A percentile compares a stretch with the other conserved stretches of the same genome.
These are phyloP conservation scores for Stevia rebaudiana DNA, from an alignment of 140 eudicot genomes.

Conservation along the genomic window DNA sequence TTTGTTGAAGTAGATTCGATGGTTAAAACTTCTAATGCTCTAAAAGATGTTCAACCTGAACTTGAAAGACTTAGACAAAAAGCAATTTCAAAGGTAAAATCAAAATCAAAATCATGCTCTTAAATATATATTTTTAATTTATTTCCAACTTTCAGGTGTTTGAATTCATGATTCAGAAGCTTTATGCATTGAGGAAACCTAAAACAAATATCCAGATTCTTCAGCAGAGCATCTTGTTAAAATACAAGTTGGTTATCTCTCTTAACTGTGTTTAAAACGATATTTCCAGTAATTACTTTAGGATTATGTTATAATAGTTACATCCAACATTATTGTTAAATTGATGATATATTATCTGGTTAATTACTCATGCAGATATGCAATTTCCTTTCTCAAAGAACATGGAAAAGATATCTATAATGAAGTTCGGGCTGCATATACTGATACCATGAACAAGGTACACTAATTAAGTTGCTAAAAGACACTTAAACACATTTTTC, in stretches of 20 bases:
- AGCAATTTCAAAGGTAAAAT: constrained; percentile 76
- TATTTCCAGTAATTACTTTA: not conserved
- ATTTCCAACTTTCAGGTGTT: constrained; percentile 51
- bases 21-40: constrained; percentile 89
- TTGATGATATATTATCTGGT: not conserved
- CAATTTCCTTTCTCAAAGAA: constrained; percentile 77
- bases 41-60: constrained; percentile 95
- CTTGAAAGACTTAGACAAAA: constrained; percentile 91
- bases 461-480: constrained; percentile 3
- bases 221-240: constrained; percentile 90
- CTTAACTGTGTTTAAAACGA: constrained; percentile 1
- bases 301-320: not conserved
- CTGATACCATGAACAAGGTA: constrained; percentile 98
- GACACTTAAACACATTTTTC: no score
- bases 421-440: constrained; percentile 91
- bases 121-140: not conserved
- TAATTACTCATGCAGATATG: constrained; percentile 55
- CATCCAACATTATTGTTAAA: no score
- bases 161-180: constrained; percentile 94
- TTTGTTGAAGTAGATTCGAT: constrained; percentile 73
- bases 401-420: constrained; percentile 89
- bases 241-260: constrained; percentile 72
- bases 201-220: constrained; percentile 97
- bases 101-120: no score
- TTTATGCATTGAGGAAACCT: constrained; percentile 92